These are phyloP conservation scores for Debaryomyces sp. DNA, from an alignment of 1,139 yeast species.

Conservation along the genomic window DNA sequence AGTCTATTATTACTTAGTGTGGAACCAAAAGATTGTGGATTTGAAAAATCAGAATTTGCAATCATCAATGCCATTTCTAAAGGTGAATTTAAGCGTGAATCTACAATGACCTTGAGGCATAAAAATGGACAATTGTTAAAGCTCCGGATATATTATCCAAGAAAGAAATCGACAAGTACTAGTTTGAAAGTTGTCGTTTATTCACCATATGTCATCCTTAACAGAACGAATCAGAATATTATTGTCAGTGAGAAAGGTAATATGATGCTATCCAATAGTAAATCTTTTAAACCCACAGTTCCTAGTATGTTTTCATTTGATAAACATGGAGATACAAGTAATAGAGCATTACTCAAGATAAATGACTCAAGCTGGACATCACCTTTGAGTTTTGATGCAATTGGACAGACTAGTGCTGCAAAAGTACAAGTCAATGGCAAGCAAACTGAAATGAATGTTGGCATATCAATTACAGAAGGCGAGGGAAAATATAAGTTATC, in stretches of 20 bases:
- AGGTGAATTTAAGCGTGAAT: slow-evolving; percentile 61
- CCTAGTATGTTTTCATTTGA: slow-evolving; percentile 91
- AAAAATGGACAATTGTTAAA: slow-evolving; percentile 69
- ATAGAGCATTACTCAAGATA: slow-evolving; percentile 69
- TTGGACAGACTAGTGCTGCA: slow-evolving; percentile 79
- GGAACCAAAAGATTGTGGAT: slow-evolving; percentile 67
- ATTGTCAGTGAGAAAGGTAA: slow-evolving; percentile 62
- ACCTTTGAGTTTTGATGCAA: slow-evolving; percentile 84
- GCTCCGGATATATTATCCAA: slow-evolving; percentile 67
- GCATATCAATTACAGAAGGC: slow-evolving; percentile 81
- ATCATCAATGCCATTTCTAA: slow-evolving; percentile 65
- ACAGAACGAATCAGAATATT: slow-evolving; percentile 74
- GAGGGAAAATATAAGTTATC: slow-evolving; percentile 79
- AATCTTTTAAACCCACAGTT: slow-evolving; percentile 26
- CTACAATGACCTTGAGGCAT: slow-evolving; percentile 47
- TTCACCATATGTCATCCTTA: slow-evolving; percentile 82
- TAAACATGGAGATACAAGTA: slow-evolving; percentile 55
- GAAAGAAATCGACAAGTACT: slow-evolving; percentile 40
- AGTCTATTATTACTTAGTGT: slow-evolving; percentile 73
- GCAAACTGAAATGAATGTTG: slow-evolving; percentile 73
- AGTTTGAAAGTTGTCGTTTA: slow-evolving; percentile 70
- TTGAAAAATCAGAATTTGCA: slow-evolving; percentile 75
- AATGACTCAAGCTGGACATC: slow-evolving; percentile 77
- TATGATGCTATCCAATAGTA: slow-evolving; percentile 40
- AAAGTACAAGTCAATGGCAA: slow-evolving; percentile 58